Evolutionary conservation across 2,329 filamentous ascomycete species (phyloP), one percentile per base, ranked within the genome.

Genomic region (Cyclaneusma minus): DNA sequence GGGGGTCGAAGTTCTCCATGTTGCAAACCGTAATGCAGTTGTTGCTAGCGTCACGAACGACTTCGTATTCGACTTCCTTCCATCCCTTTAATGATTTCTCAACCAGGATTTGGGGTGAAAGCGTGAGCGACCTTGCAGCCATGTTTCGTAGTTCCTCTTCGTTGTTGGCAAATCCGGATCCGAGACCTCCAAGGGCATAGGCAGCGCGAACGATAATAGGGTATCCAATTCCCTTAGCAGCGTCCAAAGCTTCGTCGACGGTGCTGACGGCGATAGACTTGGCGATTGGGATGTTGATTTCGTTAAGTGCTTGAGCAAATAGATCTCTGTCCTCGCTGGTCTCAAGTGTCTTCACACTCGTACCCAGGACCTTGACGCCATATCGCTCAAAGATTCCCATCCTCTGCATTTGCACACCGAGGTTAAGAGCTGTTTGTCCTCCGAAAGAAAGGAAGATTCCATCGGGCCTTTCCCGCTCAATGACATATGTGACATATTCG

Each of bases 21-120:
- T 91, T 95, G 66, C 87, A 95, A 42, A 95, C 87, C 3, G 87
- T 95, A 47, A 95, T 95, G 53, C 89, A 95, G 68, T 98, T 98
- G 67, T 95, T 91, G 52, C 81, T 76, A 28, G 83, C 87, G 54
- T 98, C 89, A 43, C 89, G 81, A 35, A 95, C 89, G 31, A 95
- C 89, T 56, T 95, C 89, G 48, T 95, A 98, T 55, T 98, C 89
- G 26, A 94, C 78, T 56, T 98, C 89, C 59, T 98, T 98, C 89
- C 89, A 98, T 53, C 89, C 89, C 65, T 94, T 95, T 42, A 98
- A 72, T 27, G 84, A 93, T 60, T 95, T 95, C 64, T 98, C 89
- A 32, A 98, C 85, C 49, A 98, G 58, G 45, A 98, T 94, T 55
- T 98, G 89, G 25, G 89, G 87, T 3, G 87, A 87, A 18, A 95